phyloP scores from a whole-genome alignment of 2,329 filamentous ascomycete genomes.

The Purpureocillium lavendulum region DNA sequence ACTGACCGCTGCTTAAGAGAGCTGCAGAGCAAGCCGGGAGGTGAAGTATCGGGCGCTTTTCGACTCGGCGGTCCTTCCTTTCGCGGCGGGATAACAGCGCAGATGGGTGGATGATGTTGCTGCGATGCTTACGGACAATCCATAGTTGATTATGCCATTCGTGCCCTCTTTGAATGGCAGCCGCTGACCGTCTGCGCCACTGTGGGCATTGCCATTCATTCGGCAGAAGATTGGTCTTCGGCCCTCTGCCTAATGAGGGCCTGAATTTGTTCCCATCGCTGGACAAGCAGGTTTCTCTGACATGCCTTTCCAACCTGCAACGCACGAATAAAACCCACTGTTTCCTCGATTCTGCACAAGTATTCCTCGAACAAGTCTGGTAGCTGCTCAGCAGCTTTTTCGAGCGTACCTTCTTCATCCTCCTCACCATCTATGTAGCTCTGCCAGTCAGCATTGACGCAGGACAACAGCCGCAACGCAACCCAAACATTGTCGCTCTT shows the following conservation, averaged over 20 bases:
- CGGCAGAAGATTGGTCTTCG: too few species aligned
- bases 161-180: too few species aligned
- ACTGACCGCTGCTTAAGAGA: too few species aligned
- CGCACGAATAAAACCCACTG: conserved; percentile 20
- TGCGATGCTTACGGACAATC: too few species aligned
- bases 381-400: conserved; percentile 26
- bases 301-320: conserved; percentile 17
- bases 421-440: conserved; percentile 33
- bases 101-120: too few species aligned
- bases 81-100: too few species aligned
- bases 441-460: conserved; percentile 22
- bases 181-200: too few species aligned
- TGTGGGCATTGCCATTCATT: too few species aligned
- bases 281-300: conserved; percentile 28
- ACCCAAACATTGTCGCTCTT: conserved; percentile 46
- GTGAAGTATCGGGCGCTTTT: too few species aligned
- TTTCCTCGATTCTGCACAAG: conserved; percentile 19
- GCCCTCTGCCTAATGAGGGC: conserved; percentile 20
- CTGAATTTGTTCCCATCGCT: conserved; percentile 36
- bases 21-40: too few species aligned
- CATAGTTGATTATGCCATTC: too few species aligned
- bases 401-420: conserved; percentile 36
- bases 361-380: conserved; percentile 28
- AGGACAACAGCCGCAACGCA: conserved; percentile 32
- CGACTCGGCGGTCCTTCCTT: too few species aligned